These are phyloP conservation scores for Gentiana macrophylla DNA, from an alignment of 257 asterid genomes.

Conservation along the genomic window DNA sequence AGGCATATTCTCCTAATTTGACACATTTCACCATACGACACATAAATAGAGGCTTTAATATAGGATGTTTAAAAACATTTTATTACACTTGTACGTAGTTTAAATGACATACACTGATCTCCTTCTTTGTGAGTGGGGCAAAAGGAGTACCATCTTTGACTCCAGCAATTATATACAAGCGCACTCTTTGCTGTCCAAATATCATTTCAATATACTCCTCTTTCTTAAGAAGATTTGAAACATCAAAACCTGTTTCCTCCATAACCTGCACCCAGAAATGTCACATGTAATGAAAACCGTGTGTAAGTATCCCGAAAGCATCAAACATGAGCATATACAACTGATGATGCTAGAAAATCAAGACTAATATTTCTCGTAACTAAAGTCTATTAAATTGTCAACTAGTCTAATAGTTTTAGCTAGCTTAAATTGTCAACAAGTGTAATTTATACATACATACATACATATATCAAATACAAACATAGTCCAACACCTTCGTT, in stretches of 20 bases:
- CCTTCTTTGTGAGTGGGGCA: constrained; percentile 83
- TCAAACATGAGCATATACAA: neutral
- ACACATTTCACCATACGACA: neutral
- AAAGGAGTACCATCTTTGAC: constrained; percentile 68
- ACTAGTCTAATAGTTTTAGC: neutral
- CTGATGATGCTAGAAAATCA: neutral
- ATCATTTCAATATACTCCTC: constrained; percentile 67
- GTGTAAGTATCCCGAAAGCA: neutral
- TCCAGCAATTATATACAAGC: constrained; percentile 69
- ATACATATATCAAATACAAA: too few species aligned
- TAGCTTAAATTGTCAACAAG: neutral
- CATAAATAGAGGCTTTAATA: too few species aligned
- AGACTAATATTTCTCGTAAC: neutral
- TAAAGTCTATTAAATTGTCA: neutral
- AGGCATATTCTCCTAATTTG: too few species aligned
- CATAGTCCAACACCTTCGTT: too few species aligned
- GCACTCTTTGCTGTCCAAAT: constrained; percentile 83
- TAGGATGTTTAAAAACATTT: neutral
- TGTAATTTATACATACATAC: too few species aligned
- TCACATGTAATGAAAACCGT: constrained; percentile 9
- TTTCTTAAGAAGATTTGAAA: constrained; percentile 56
- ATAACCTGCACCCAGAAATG: constrained; percentile 46
- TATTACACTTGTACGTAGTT: neutral
- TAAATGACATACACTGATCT: constrained; percentile 64
- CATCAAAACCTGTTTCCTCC: constrained; percentile 87